Percentiles rank a stretch among this genome's conserved stretches.
Conservation (phyloP, 768 basidiomycete species). For the Rhodotorula sphaerocarpa region DNA sequence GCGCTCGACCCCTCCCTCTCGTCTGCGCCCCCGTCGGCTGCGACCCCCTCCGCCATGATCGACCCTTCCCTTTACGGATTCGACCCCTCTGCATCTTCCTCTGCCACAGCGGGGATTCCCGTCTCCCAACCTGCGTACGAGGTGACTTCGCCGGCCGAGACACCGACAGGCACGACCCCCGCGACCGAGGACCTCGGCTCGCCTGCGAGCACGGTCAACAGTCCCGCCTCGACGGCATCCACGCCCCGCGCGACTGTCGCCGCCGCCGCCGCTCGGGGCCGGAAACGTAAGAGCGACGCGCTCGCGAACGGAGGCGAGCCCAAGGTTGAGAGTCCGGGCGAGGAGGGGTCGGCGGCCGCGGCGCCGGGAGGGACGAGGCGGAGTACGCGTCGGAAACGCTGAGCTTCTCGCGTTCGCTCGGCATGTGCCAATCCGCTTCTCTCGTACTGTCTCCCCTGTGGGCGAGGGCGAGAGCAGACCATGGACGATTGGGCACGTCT, state of each 20-base stretch:
- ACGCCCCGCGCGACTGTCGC: background rate
- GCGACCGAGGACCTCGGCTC: background rate
- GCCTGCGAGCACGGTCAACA: background rate
- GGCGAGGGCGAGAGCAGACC: too few relatives aligned
- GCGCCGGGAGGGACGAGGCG: constrained; percentile 13
- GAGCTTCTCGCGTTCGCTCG: background rate
- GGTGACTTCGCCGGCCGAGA: constrained; percentile 6
- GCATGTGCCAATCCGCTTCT: background rate
- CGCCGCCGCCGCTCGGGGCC: background rate
- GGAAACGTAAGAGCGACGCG: constrained; percentile 32
- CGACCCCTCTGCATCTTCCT: too few relatives aligned
- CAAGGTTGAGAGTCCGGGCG: background rate
- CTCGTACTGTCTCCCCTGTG: too few relatives aligned
- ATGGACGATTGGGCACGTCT: too few relatives aligned
- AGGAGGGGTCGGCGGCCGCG: background rate
- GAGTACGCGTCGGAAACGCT: constrained; percentile 12
- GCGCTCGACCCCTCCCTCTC: background rate
- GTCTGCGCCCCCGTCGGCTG: too few relatives aligned
- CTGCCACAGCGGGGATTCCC: too few relatives aligned
- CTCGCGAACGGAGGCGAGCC: background rate
- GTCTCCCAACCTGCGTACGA: background rate
- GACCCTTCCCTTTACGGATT: background rate
- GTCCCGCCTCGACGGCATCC: background rate
- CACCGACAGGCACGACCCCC: background rate
- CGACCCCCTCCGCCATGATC: background rate